Conservation (phyloP, 1,284 basidiomycete genomes). For the Cutaneotrichosporon sp. region DNA sequence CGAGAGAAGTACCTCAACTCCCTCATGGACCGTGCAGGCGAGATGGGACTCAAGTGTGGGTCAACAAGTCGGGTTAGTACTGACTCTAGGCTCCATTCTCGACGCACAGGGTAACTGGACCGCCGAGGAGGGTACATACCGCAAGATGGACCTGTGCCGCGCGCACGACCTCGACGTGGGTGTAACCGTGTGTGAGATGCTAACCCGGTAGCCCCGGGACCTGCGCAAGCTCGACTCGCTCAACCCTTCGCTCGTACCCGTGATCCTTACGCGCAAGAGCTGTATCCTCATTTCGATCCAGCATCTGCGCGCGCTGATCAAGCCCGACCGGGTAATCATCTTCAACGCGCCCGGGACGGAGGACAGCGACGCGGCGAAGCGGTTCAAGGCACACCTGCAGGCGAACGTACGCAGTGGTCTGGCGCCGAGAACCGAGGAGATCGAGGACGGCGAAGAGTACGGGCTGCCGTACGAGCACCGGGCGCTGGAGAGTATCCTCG, state of each 20-base stretch:
- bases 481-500: conserved; percentile 80
- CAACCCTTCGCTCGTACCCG: conserved; percentile 70
- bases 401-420: conserved; percentile 50
- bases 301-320: conserved; percentile 89
- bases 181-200: conserved; percentile 11
- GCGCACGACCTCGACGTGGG: conserved; percentile 84
- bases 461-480: conserved; percentile 79
- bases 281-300: conserved; percentile 90
- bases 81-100: conserved; percentile 67
- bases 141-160: conserved; percentile 77
- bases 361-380: conserved; percentile 75
- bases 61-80: background rate
- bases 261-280: conserved; percentile 81
- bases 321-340: conserved; percentile 83
- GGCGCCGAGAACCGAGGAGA: conserved; percentile 4
- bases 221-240: conserved; percentile 93
- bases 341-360: conserved; percentile 85
- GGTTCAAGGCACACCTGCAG: conserved; percentile 83
- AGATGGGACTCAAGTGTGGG: conserved; percentile 44
- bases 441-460: conserved; percentile 21
- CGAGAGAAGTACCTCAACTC: conserved; percentile 42
- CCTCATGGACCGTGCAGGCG: conserved; percentile 47
- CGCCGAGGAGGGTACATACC: conserved; percentile 84
- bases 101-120: conserved; percentile 81
- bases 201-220: conserved; percentile 70